Conservation (phyloP, 306 rosid species). For the Neltuma alba region DNA sequence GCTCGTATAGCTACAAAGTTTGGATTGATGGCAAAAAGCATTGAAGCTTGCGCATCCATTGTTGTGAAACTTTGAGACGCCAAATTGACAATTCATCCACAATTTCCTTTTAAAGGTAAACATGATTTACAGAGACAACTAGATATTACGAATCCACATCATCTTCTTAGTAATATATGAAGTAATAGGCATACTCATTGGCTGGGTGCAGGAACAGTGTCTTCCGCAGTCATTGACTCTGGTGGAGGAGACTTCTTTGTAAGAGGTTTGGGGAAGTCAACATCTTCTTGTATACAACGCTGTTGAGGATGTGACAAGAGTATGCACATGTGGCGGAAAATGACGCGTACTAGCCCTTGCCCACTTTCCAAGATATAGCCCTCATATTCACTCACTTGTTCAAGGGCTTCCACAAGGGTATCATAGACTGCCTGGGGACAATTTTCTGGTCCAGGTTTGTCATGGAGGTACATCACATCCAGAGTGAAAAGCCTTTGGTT, state of each 20-base stretch:
- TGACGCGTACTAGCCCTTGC: constrained; percentile 69
- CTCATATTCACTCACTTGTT: constrained; percentile 85
- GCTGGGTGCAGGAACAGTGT: constrained; percentile 47
- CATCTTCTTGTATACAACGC: constrained; percentile 70
- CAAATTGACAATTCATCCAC: constrained; percentile 19
- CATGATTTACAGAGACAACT: constrained; percentile 35
- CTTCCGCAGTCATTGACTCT: constrained; percentile 62
- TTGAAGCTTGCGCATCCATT: neutral
- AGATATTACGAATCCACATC: constrained; percentile 12
- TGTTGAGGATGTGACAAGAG: constrained; percentile 89
- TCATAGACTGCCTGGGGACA: constrained; percentile 94
- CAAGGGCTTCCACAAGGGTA: constrained; percentile 82
- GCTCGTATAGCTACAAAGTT: neutral
- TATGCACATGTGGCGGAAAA: constrained; percentile 68
- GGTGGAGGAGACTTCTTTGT: constrained; percentile 57
- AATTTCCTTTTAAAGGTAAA: neutral
- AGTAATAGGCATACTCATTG: constrained; percentile 50
- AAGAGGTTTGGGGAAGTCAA: constrained; percentile 84
- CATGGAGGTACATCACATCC: constrained; percentile 95
- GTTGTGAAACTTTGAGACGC: constrained; percentile 8
- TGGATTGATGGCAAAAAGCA: constrained; percentile 11
- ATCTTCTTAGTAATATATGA: constrained; percentile 26
- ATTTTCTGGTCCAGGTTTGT: constrained; percentile 94
- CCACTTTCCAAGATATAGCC: constrained; percentile 97
- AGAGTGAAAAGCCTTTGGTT: constrained; percentile 79